phyloP scores from a whole-genome alignment of 2,329 filamentous ascomycete genomes.

The Colletotrichum liriopes region DNA sequence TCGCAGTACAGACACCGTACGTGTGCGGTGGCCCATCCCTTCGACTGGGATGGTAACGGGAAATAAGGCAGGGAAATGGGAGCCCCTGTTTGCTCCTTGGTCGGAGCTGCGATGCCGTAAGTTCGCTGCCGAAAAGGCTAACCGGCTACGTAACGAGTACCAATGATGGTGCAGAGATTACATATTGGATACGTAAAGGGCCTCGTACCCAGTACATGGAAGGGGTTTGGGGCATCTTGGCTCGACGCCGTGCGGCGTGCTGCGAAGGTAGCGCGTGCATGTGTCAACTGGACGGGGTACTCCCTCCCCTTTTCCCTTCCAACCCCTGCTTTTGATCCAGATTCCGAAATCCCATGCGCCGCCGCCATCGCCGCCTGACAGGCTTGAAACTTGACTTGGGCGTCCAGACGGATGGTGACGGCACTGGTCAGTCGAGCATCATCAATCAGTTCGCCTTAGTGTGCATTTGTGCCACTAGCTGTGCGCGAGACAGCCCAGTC shows the following conservation, averaged over 20 bases:
- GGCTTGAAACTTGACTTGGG: not conserved
- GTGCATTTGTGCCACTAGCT: not conserved
- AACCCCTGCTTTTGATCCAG: not conserved
- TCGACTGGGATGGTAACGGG: slow-evolving; percentile 10
- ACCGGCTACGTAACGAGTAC: slow-evolving; percentile 28
- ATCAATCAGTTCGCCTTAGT: not conserved
- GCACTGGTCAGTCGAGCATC: slow-evolving; percentile 1
- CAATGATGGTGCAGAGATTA: slow-evolving; percentile 6
- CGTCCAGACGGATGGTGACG: not conserved
- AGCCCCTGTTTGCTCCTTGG: not conserved
- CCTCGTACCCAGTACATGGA: slow-evolving; percentile 24
- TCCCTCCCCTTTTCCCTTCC: not conserved
- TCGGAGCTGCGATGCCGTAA: slow-evolving; percentile 11
- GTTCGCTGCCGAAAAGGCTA: slow-evolving; percentile 5
- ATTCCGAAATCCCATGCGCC: slow-evolving; percentile 7
- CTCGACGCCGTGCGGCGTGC: not conserved
- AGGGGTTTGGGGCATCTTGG: not conserved
- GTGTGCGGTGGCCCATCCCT: slow-evolving; percentile 4
- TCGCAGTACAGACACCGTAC: not conserved
- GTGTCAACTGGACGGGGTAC: slow-evolving; percentile 16
- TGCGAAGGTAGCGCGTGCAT: slow-evolving; percentile 16
- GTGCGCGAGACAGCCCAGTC: not conserved
- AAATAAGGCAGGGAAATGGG: slow-evolving; percentile 9
- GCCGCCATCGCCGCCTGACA: slow-evolving; percentile 6
- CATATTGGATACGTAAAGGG: slow-evolving; percentile 20